A percentile compares a stretch with the other conserved stretches of the same genome.
Conservation (phyloP, 495 filamentous ascomycete genomes). For the Barbatosphaeria neglecta region DNA sequence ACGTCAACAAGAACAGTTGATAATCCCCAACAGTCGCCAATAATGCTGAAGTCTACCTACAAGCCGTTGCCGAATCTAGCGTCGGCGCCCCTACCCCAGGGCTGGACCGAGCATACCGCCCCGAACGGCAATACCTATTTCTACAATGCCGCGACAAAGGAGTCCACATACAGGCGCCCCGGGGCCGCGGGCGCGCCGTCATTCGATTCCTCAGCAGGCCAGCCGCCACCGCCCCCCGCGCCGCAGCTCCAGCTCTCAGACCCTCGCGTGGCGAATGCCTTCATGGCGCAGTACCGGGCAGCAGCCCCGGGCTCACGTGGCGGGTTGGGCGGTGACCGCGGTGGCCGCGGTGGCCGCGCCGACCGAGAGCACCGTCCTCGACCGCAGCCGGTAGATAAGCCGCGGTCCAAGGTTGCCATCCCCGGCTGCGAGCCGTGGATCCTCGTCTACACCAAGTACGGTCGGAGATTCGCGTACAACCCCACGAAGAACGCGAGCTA, state of each 20-base stretch:
- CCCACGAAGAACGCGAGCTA: conserved; percentile 70
- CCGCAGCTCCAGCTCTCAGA: conserved; percentile 34
- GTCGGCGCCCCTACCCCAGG: conserved; percentile 50
- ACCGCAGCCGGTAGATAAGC: conserved; percentile 61
- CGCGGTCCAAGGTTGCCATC: conserved; percentile 66
- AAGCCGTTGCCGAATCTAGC: conserved; percentile 27
- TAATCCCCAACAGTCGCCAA: neutral
- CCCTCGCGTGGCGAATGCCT: conserved; percentile 30
- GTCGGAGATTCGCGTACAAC: conserved; percentile 83
- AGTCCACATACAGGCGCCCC: conserved; percentile 78
- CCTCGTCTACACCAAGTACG: conserved; percentile 80
- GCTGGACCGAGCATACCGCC: conserved; percentile 90
- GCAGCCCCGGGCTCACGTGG: conserved; percentile 9
- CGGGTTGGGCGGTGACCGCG: conserved; percentile 19
- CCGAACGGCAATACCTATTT: conserved; percentile 84
- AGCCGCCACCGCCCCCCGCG: conserved; percentile 31
- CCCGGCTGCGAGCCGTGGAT: conserved; percentile 83
- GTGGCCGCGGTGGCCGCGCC: conserved; percentile 31
- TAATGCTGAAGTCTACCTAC: conserved; percentile 56
- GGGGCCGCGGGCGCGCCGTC: conserved; percentile 19
- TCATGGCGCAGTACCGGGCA: conserved; percentile 32
- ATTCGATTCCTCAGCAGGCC: conserved; percentile 21
- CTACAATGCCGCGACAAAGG: conserved; percentile 74
- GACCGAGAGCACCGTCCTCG: conserved; percentile 42
- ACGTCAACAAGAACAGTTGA: too few species aligned